These are phyloP conservation scores for Stentor roeselii DNA, from an alignment of 73 alveolate genomes.

Conservation along the genomic window DNA sequence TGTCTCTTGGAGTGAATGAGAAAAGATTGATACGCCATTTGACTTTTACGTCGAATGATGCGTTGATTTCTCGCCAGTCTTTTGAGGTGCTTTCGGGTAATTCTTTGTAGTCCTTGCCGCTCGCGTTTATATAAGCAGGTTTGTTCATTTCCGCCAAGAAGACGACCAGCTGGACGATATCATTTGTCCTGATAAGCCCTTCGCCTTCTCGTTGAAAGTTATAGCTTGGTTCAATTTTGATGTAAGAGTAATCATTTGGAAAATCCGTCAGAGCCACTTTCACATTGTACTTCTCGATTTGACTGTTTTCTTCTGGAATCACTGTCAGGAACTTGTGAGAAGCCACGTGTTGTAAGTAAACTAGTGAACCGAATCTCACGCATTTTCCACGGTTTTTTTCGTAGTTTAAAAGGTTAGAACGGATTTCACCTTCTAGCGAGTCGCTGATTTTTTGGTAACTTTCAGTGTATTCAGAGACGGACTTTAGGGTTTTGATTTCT, in stretches of 20 bases:
- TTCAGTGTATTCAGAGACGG: not conserved
- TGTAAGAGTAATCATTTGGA: not conserved
- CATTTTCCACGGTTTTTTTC: not conserved
- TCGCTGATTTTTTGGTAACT: not conserved
- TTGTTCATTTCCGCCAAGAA: not conserved
- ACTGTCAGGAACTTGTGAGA: conserved; percentile 21
- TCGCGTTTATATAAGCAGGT: not conserved
- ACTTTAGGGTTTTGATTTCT: too few species aligned
- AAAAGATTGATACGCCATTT: conserved; percentile 27
- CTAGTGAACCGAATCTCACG: conserved; percentile 13
- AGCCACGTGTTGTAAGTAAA: conserved; percentile 8
- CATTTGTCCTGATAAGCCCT: conserved; percentile 12
- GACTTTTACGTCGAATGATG: conserved; percentile 4
- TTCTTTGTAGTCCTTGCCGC: not conserved
- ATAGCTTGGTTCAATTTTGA: conserved; percentile 12
- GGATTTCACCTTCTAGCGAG: conserved; percentile 19
- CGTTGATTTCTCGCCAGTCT: conserved; percentile 10
- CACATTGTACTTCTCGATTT: conserved; percentile 9
- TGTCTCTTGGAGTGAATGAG: not conserved
- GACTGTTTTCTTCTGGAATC: not conserved
- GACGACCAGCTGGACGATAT: not conserved
- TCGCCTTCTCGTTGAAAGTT: conserved; percentile 24
- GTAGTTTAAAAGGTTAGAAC: not conserved
- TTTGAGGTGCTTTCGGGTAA: not conserved
- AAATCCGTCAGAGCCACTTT: conserved; percentile 7